These are phyloP conservation scores for Aspergillus egyptiacus DNA, from an alignment of 495 filamentous ascomycete species.

Conservation along the genomic window DNA sequence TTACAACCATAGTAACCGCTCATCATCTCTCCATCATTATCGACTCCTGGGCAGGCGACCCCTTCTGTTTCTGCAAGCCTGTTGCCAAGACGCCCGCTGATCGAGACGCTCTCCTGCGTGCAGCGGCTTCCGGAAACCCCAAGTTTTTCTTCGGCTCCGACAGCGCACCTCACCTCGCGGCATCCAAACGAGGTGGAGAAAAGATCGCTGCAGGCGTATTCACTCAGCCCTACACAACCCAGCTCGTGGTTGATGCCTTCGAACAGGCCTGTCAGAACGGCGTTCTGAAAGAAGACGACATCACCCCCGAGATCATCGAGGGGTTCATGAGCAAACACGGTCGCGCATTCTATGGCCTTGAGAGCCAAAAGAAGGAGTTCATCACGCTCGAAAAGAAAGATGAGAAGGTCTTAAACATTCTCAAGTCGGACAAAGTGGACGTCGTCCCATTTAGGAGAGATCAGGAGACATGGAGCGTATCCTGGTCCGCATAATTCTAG, in stretches of 20 bases:
- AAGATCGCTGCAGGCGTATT: slow-evolving; percentile 80
- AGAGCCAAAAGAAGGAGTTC: slow-evolving; percentile 44
- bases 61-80: slow-evolving; percentile 85
- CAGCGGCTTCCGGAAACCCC: slow-evolving; percentile 57
- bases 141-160: slow-evolving; percentile 79
- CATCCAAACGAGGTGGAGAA: slow-evolving; percentile 59
- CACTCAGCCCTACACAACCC: slow-evolving; percentile 81
- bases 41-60: slow-evolving; percentile 68
- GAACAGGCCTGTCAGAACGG: slow-evolving; percentile 62
- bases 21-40: slow-evolving; percentile 77
- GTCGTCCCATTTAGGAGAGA: slow-evolving; percentile 67
- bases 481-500: slow-evolving; percentile 33
- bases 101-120: slow-evolving; percentile 65
- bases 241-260: slow-evolving; percentile 66
- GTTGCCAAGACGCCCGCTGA: slow-evolving; percentile 71
- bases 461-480: slow-evolving; percentile 57
- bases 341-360: slow-evolving; percentile 61
- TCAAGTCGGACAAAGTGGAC: slow-evolving; percentile 49
- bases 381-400: slow-evolving; percentile 58
- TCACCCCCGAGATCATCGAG: slow-evolving; percentile 64
- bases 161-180: slow-evolving; percentile 69
- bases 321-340: slow-evolving; percentile 74
- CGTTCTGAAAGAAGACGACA: slow-evolving; percentile 56
- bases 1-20: slow-evolving; percentile 48
- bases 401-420: slow-evolving; percentile 49